phyloP scores from a whole-genome alignment of 805 yeast genomes.

The Yamadazyma paraphyllophila region DNA sequence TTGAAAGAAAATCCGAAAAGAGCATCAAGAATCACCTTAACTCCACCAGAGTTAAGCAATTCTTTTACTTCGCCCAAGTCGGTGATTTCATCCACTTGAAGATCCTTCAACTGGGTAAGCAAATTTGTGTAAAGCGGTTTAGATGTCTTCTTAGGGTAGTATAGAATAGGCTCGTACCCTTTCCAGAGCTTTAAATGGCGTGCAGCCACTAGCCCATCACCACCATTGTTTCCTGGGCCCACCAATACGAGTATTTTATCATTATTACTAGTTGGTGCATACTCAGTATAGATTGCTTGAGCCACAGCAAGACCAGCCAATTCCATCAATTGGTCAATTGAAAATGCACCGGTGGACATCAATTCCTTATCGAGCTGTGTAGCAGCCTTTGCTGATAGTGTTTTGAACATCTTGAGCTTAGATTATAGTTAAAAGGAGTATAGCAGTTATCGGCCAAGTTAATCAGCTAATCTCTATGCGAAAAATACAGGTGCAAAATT shows the following conservation, averaged over 20 bases:
- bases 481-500: background rate
- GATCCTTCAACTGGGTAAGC: slow-evolving; percentile 61
- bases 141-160: slow-evolving; percentile 67
- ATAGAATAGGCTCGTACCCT: slow-evolving; percentile 73
- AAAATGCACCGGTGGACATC: slow-evolving; percentile 81
- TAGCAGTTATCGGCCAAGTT: background rate
- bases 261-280: slow-evolving; percentile 49
- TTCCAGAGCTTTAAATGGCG: slow-evolving; percentile 76
- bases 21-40: slow-evolving; percentile 62
- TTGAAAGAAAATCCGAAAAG: slow-evolving; percentile 91
- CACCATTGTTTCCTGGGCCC: slow-evolving; percentile 97
- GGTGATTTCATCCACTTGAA: slow-evolving; percentile 58
- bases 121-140: slow-evolving; percentile 59
- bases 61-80: slow-evolving; percentile 31
- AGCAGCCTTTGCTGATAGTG: slow-evolving; percentile 52
- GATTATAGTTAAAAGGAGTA: background rate
- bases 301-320: slow-evolving; percentile 95
- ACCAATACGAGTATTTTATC: slow-evolving; percentile 62
- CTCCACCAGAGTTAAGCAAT: slow-evolving; percentile 14
- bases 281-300: slow-evolving; percentile 68
- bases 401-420: slow-evolving; percentile 18
- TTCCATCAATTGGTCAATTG: slow-evolving; percentile 91
- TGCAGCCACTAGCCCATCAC: slow-evolving; percentile 96
- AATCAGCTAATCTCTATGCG: background rate
- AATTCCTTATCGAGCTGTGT: slow-evolving; percentile 78